Percentiles rank a stretch among this genome's conserved stretches.
Evolutionary conservation across 306 rosid genomes (phyloP).

Genomic region (Gastrolobium bilobum): DNA sequence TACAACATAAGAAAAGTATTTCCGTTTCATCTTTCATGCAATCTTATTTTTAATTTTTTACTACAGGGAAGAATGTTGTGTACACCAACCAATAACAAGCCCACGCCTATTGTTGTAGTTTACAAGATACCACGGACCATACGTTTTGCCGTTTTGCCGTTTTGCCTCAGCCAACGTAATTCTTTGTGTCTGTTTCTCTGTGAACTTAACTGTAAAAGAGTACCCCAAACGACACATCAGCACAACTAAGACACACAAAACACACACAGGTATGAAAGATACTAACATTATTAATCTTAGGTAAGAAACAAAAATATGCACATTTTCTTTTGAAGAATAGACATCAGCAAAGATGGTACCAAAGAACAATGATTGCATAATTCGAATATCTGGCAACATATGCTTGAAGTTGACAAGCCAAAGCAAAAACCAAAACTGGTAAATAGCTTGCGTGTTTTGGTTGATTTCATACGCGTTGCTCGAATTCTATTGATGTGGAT

Average conservation of each 20-base stretch:
- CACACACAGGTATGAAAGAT: background rate
- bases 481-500: slow-evolving; percentile 17
- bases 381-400: slow-evolving; percentile 37
- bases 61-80: background rate
- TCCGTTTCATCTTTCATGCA: background rate
- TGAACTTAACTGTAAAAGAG: slow-evolving; percentile 1
- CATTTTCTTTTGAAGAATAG: slow-evolving; percentile 13
- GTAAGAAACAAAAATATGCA: slow-evolving; percentile 29
- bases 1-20: no score
- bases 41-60: background rate
- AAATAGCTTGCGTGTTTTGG: slow-evolving; percentile 5
- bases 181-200: slow-evolving; percentile 26
- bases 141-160: background rate
- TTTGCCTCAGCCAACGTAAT: slow-evolving; percentile 1
- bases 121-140: background rate
- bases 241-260: background rate
- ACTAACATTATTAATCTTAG: background rate
- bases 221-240: background rate
- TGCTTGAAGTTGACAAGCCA: slow-evolving; percentile 21
- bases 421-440: slow-evolving; percentile 16
- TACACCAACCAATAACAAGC: background rate
- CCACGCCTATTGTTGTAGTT: background rate
- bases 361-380: background rate
- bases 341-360: slow-evolving; percentile 27
- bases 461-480: slow-evolving; percentile 26